Evolutionary conservation across 805 yeast genomes (phyloP).

Genomic region (Wickerhamomyces tratensis): DNA sequence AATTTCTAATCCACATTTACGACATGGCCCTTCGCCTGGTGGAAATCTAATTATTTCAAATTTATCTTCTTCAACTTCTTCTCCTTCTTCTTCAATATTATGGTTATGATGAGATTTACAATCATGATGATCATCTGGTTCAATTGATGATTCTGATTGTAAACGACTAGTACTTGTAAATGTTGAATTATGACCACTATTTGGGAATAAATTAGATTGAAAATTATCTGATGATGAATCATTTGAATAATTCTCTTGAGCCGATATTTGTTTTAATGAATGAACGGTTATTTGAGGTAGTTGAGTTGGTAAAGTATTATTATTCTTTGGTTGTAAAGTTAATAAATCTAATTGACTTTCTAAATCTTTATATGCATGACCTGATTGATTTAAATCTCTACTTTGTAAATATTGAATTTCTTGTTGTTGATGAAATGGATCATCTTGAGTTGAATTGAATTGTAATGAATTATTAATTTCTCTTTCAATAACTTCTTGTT

Average conservation of each 20-base stretch:
- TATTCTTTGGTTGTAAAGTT: not conserved
- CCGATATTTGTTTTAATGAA: not conserved
- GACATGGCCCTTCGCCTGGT: conserved; percentile 76
- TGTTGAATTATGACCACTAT: too few species aligned
- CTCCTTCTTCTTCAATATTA: not conserved
- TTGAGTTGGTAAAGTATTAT: not conserved
- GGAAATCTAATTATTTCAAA: conserved; percentile 18
- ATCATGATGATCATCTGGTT: not conserved
- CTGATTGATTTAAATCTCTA: not conserved
- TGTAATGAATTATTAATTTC: too few species aligned
- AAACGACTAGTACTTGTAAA: too few species aligned
- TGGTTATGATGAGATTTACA: not conserved
- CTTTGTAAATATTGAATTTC: too few species aligned
- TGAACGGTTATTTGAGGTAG: not conserved
- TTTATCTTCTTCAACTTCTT: not conserved
- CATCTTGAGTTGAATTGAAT: too few species aligned
- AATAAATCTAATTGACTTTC: not conserved
- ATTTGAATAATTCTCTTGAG: not conserved
- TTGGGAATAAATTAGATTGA: too few species aligned
- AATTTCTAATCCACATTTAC: conserved; percentile 56
- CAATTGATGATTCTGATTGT: not conserved
- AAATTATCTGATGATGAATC: too few species aligned
- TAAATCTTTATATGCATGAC: not conserved
- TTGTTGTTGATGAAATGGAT: not conserved
- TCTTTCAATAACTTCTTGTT: too few species aligned